Evolutionary conservation across 805 yeast species (phyloP), one percentile per base, ranked within the genome.

Genomic region (Lipomyces starkeyi): DNA sequence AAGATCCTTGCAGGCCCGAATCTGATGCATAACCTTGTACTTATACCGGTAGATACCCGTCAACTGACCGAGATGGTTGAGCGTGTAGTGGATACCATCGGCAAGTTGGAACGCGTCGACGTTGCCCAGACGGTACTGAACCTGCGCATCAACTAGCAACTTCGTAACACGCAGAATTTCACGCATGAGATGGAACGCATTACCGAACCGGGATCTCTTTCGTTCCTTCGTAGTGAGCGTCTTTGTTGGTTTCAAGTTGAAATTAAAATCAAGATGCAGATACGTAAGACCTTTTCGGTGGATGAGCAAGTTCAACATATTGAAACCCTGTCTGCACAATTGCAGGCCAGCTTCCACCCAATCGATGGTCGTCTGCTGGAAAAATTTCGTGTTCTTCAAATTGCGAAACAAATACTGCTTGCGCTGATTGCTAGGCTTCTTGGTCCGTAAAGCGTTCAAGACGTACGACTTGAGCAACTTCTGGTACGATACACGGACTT

Each of bases 331-430:
- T 52, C 87, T 85, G 75, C 97, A 91, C 2, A 95, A 87, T 79
- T 95, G 98, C 66, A 95, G 81, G 35, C 98, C 99, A 0, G 98
- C 99, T 78, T 95, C 99, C 2, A 94, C 95, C 99, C 99, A 95
- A 78, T 95, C 99, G 61, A 95, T 88, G 0, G 93, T 84, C 0
- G 99, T 94, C 74, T 91, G 89, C 76, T 92, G 97, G 79, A 95
- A 95, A 77, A 86, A 95, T 75, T 91, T 93, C 0, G 99, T 95
- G 58, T 84, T 83, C 66, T 87, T 86, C 72, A 95, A 83, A 37
- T 87, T 83, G 69, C 86, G 87, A 34, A 95, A 76, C 14, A 95
- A 80, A 53, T 86, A 84, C 6, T 85, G 83, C 73, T 87, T 89
- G 61, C 83, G 83, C 58, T 79, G 83, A 40, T 81, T 80, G 1